Percentiles rank a stretch among this genome's conserved stretches.
These are phyloP conservation scores for Elongisporangium senticosum DNA, from an alignment of 352 stramenopile species.

Conservation along the genomic window DNA sequence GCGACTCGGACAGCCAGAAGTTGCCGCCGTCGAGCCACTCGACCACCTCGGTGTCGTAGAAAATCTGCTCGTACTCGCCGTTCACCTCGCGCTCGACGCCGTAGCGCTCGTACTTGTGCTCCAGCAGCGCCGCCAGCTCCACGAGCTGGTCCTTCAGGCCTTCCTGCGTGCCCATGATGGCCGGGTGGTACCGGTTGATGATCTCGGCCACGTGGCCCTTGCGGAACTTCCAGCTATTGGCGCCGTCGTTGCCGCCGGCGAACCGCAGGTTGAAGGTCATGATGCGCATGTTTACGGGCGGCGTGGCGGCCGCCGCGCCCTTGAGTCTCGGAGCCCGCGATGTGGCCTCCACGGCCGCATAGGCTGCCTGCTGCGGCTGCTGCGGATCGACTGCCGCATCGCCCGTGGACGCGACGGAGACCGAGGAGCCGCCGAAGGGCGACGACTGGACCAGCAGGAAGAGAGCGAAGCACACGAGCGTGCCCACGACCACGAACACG, in stretches of 20 bases:
- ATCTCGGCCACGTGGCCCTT: slow-evolving; percentile 73
- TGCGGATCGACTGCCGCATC: slow-evolving; percentile 25
- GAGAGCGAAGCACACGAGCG: slow-evolving; percentile 59
- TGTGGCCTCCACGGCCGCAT: slow-evolving; percentile 18
- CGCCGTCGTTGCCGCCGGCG: slow-evolving; percentile 50
- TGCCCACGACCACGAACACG: slow-evolving; percentile 58
- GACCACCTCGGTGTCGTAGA: slow-evolving; percentile 57
- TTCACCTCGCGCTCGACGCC: slow-evolving; percentile 64
- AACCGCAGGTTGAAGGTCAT: slow-evolving; percentile 86
- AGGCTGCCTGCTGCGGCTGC: slow-evolving; percentile 17
- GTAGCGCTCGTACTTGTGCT: slow-evolving; percentile 65
- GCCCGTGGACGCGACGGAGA: slow-evolving; percentile 1
- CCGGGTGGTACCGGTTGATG: slow-evolving; percentile 68
- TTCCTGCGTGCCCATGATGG: slow-evolving; percentile 70
- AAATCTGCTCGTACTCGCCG: slow-evolving; percentile 80
- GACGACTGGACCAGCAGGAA: slow-evolving; percentile 44
- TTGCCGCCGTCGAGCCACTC: slow-evolving; percentile 52
- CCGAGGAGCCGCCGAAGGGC: slow-evolving; percentile 16
- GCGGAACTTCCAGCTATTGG: slow-evolving; percentile 60
- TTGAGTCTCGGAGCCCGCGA: slow-evolving; percentile 28
- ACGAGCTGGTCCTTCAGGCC: slow-evolving; percentile 59
- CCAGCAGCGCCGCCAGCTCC: slow-evolving; percentile 50
- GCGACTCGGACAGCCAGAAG: slow-evolving; percentile 76
- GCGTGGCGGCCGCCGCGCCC: slow-evolving; percentile 18
- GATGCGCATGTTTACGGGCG: slow-evolving; percentile 54